Evolutionary conservation across 1,284 basidiomycete genomes (phyloP).

Genomic region (Ganoderma lingzhi): DNA sequence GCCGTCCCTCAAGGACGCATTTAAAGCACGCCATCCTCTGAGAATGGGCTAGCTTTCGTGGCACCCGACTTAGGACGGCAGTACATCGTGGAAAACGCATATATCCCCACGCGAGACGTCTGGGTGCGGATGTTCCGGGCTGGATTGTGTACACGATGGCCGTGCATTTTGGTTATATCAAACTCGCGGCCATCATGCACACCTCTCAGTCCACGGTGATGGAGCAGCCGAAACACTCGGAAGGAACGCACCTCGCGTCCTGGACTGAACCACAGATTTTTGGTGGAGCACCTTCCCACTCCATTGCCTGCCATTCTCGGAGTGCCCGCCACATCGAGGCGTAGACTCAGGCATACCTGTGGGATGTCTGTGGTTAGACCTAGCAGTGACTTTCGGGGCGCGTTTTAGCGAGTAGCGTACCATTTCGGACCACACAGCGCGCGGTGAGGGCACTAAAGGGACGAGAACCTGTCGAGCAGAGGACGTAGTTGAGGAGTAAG

Average conservation of each 20-base stretch:
- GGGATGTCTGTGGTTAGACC: not conserved
- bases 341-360: not conserved
- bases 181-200: not conserved
- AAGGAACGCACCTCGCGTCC: not conserved
- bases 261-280: not conserved
- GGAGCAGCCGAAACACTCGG: not conserved
- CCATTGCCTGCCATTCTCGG: not conserved
- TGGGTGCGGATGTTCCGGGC: not conserved
- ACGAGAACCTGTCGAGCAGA: not conserved
- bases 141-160: not conserved
- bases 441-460: not conserved
- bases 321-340: not conserved
- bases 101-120: not conserved
- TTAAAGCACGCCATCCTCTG: not conserved
- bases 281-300: not conserved
- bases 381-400: not conserved
- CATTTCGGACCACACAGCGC: not conserved
- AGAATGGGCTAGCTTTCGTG: not conserved
- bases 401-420: not conserved
- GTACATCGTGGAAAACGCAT: not conserved
- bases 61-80: not conserved
- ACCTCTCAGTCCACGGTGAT: not conserved
- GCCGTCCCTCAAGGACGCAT: not conserved
- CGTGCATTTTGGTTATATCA: not conserved
- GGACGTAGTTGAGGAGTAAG: not conserved